Percentiles rank a stretch among this genome's conserved stretches.
Evolutionary conservation across 371 early-diverging fungal species (phyloP).

Genomic region (Lichtheimia ramosa): DNA sequence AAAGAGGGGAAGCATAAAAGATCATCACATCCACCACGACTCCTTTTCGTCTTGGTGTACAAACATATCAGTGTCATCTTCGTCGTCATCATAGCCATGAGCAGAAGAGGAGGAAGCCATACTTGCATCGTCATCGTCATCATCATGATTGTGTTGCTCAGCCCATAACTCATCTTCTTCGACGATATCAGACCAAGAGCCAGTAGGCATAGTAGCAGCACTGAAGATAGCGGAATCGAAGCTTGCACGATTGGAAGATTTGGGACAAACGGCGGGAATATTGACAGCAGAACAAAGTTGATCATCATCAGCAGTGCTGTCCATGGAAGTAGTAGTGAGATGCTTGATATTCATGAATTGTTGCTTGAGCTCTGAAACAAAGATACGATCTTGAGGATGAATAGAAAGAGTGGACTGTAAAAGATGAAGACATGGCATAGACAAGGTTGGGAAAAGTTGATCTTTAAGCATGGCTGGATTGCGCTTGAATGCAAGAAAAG

Average conservation of each 20-base stretch:
- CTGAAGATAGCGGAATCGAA: constrained; percentile 41
- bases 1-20: too few species aligned
- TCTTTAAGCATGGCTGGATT: constrained; percentile 38
- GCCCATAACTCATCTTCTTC: constrained; percentile 23
- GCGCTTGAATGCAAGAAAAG: constrained; percentile 51
- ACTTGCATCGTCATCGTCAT: neutral
- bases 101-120: neutral
- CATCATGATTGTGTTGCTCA: neutral
- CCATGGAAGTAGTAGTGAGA: constrained; percentile 9
- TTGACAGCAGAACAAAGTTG: constrained; percentile 12
- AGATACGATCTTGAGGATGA: constrained; percentile 22
- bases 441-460: constrained; percentile 50
- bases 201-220: constrained; percentile 6
- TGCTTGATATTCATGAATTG: constrained; percentile 15
- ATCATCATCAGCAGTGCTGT: constrained; percentile 1
- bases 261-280: constrained; percentile 14
- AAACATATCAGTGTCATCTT: constrained; percentile 38
- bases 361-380: constrained; percentile 24
- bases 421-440: constrained; percentile 29
- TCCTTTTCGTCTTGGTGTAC: constrained; percentile 38
- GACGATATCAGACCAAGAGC: constrained; percentile 50
- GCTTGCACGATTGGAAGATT: constrained; percentile 17
- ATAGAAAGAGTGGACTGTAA: constrained; percentile 25
- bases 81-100: constrained; percentile 7
- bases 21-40: constrained; percentile 43